phyloP scores from a whole-genome alignment of 176 grass and related monocot genomes.

The Eragrostis nindensis region DNA sequence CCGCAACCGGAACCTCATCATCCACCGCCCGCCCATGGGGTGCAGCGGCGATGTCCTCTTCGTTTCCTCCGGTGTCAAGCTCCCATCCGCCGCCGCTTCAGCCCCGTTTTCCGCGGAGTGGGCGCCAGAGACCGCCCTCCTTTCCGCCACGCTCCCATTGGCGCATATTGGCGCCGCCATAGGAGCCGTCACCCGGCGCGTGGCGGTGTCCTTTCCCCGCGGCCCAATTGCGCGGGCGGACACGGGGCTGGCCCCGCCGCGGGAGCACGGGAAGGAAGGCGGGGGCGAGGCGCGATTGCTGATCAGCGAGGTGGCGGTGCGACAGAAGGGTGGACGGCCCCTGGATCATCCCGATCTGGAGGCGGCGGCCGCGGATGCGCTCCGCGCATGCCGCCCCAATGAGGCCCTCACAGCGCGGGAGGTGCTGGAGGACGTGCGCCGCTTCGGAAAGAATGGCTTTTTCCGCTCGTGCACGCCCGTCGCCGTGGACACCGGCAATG shows the following conservation, averaged over 20 bases:
- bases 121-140: slow-evolving; percentile 29
- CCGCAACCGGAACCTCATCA: neutral
- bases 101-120: neutral
- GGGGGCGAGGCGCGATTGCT: slow-evolving; percentile 72
- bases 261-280: slow-evolving; percentile 60
- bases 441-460: slow-evolving; percentile 76
- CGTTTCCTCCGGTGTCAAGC: slow-evolving; percentile 66
- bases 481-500: slow-evolving; percentile 87
- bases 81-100: slow-evolving; percentile 18
- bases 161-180: slow-evolving; percentile 61
- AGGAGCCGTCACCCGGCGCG: slow-evolving; percentile 29
- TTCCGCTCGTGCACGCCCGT: slow-evolving; percentile 88
- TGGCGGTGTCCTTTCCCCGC: slow-evolving; percentile 36
- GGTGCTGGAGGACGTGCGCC: slow-evolving; percentile 93
- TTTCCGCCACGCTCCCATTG: too few species aligned
- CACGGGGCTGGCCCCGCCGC: slow-evolving; percentile 4
- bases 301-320: slow-evolving; percentile 85
- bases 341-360: slow-evolving; percentile 83
- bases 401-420: slow-evolving; percentile 85
- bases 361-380: slow-evolving; percentile 55
- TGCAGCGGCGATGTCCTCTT: slow-evolving; percentile 40
- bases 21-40: slow-evolving; percentile 26
- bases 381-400: slow-evolving; percentile 82
- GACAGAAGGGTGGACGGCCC: slow-evolving; percentile 78
- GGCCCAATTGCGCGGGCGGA: slow-evolving; percentile 38